A percentile compares a stretch with the other conserved stretches of the same genome.
Conservation (phyloP, 176 grass and related monocot genomes). For the Canna indica region DNA sequence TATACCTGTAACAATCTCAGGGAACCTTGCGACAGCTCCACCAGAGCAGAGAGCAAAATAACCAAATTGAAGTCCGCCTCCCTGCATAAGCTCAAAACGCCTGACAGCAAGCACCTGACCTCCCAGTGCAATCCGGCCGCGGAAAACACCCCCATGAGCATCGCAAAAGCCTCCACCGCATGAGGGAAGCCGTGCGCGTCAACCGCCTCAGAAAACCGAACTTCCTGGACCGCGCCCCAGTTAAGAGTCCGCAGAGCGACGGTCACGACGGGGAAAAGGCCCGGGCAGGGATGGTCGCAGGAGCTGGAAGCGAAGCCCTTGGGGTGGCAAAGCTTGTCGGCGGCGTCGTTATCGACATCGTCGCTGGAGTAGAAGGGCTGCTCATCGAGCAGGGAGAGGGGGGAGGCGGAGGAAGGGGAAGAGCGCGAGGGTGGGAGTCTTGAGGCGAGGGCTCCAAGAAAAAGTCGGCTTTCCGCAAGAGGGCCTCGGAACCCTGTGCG, state of each 20-base stretch:
- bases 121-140: slow-evolving; percentile 14
- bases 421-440: neutral
- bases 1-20: slow-evolving; percentile 9
- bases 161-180: slow-evolving; percentile 20
- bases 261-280: slow-evolving; percentile 14
- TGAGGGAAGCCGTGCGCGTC: slow-evolving; percentile 17
- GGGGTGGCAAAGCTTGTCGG: neutral
- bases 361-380: slow-evolving; percentile 1
- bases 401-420: neutral
- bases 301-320: neutral
- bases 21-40: slow-evolving; percentile 9
- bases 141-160: slow-evolving; percentile 24
- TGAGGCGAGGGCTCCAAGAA: neutral
- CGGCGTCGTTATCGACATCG: neutral
- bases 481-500: neutral
- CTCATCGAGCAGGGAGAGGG: slow-evolving; percentile 3
- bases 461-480: neutral
- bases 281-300: neutral
- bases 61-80: slow-evolving; percentile 8
- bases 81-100: slow-evolving; percentile 19
- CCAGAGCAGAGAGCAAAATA: slow-evolving; percentile 3
- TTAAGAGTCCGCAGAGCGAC: slow-evolving; percentile 12
- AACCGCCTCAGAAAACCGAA: slow-evolving; percentile 7
- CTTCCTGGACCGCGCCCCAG: slow-evolving; percentile 2
- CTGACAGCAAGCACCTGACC: slow-evolving; percentile 16